Conservation (phyloP, 441 rosid genomes). For the Syzygium malaccense region DNA sequence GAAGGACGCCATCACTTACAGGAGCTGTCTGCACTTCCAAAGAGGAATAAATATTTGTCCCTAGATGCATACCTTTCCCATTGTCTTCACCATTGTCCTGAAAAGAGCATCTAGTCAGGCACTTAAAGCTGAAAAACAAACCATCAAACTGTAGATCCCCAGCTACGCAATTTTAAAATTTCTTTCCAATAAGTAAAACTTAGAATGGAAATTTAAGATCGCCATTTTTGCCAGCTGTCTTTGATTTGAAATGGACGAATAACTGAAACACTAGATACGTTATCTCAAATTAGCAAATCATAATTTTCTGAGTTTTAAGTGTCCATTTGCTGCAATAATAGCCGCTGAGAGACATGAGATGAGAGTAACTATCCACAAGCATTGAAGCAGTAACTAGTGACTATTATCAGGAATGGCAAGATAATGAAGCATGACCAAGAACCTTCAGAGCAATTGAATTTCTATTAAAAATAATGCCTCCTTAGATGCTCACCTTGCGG, state of each 20-base stretch:
- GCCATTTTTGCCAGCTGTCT: neutral
- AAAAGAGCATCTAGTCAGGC: slow-evolving; percentile 11
- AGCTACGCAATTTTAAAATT: neutral
- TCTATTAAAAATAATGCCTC: neutral
- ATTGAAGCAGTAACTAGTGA: neutral
- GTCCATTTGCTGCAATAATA: neutral
- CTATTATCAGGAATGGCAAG: neutral
- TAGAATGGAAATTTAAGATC: neutral
- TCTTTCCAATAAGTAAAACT: neutral
- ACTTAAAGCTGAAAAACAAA: neutral
- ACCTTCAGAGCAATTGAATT: neutral
- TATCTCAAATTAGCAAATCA: neutral
- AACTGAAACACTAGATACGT: neutral
- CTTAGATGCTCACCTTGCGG: slow-evolving; percentile 38
- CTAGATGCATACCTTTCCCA: slow-evolving; percentile 9
- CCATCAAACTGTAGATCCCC: neutral
- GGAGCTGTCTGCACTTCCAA: slow-evolving; percentile 85
- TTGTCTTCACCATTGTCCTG: slow-evolving; percentile 29
- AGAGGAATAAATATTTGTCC: slow-evolving; percentile 14
- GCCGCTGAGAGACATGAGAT: neutral
- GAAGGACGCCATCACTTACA: slow-evolving; percentile 68
- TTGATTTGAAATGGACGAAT: neutral
- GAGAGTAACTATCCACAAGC: neutral
- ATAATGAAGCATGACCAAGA: neutral
- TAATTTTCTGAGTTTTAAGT: neutral